Evolutionary conservation across 345 rosid genomes (phyloP), one percentile per base, ranked within the genome.

Genomic region (Nephelium lappaceum): DNA sequence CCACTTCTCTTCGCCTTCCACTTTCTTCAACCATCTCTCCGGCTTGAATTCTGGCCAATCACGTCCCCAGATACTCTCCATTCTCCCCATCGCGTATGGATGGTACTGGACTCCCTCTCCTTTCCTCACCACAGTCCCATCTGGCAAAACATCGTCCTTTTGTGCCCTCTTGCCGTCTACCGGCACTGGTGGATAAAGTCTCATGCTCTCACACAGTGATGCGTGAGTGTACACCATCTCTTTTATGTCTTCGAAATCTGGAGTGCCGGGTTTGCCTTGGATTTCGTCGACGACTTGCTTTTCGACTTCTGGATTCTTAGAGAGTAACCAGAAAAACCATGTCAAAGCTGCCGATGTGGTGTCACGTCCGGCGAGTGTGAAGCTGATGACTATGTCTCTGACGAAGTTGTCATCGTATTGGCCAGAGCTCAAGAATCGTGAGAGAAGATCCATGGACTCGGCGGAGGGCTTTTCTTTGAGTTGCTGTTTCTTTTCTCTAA

Each of bases 271-370:
- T 72, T 81, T 84, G 31, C 80, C 84, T 1, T 38, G 43, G 51
- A 87, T 81, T 73, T 93, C 98, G 25, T 83, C 61, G 5, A 84
- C 47, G 31, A 92, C 86, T 64, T 84, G 80, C 0, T 14, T 16
- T 41, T 85, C 92, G 0, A 81, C 86, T 5, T 75, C 66, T 6
- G 92, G 91, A 78, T 89, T 82, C 21, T 21, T 16, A 0, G 84
- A 81, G 31, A 93, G 77, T 8, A 91, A 71, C 93, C 90, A 90
- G 77, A 93, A 90, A 90, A 87, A 91, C 95, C 97, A 93, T 6
- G 89, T 88, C 70, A 93, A 77, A 16, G 94, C 94, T n/a, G 95
- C 85, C n/a, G 95, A 91, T 16, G 93, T 93, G 0, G 97, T 81
- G 84, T 93, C 97, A 7, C 90, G 80, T 66, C 95, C 94, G 0